Percentiles rank a stretch among this genome's conserved stretches.
Evolutionary conservation across 768 basidiomycete genomes (phyloP).

Genomic region (Sistotremastrum suecicum): DNA sequence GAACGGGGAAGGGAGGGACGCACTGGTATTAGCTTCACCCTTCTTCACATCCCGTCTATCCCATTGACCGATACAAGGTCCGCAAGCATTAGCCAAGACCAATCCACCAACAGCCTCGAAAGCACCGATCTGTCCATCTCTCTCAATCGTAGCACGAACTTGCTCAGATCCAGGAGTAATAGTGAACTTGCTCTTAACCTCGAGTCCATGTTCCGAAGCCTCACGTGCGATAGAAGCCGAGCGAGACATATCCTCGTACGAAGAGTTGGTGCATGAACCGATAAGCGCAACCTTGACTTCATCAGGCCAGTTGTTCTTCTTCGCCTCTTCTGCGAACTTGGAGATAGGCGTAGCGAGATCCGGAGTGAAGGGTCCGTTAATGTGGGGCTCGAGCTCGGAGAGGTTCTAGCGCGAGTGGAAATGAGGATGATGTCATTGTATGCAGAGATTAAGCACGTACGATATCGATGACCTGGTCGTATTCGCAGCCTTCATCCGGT

Average conservation of each 20-base stretch:
- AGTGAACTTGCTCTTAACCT: conserved; percentile 88
- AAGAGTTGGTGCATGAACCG: conserved; percentile 99
- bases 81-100: conserved; percentile 96
- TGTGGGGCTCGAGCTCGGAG: conserved; percentile 94
- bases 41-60: conserved; percentile 93
- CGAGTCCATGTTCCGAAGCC: conserved; percentile 76
- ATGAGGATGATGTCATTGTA: not conserved
- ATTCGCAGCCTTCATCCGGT: conserved; percentile 80
- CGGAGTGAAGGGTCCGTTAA: conserved; percentile 99
- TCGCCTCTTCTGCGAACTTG: conserved; percentile 82
- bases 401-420: conserved; percentile 50
- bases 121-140: conserved; percentile 83
- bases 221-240: conserved; percentile 88
- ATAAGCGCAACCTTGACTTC: conserved; percentile 97
- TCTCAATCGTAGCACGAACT: conserved; percentile 92
- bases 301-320: conserved; percentile 92
- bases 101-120: conserved; percentile 84
- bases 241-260: conserved; percentile 99
- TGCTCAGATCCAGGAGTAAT: conserved; percentile 98
- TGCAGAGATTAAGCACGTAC: conserved; percentile 27
- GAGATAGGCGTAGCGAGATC: conserved; percentile 98
- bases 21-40: conserved; percentile 92
- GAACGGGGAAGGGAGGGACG: conserved; percentile 15
- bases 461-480: conserved; percentile 89
- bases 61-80: conserved; percentile 99